Evolutionary conservation across 192 early-diverging fungal genomes (phyloP).

Genomic region (Backusella tuberculispora): DNA sequence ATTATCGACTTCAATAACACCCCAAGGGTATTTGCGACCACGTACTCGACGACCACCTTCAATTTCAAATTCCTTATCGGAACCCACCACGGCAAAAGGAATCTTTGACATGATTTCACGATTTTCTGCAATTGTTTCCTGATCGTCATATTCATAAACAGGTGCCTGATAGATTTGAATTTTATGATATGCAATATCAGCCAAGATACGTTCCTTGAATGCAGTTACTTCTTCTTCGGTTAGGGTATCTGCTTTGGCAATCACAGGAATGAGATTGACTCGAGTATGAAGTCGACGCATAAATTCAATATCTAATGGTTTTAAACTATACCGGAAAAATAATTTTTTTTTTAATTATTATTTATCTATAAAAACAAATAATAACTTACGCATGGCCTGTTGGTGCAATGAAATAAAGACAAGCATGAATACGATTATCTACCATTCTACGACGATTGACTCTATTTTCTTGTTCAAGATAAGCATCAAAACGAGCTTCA

Average conservation of each 20-base stretch:
- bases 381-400: slow-evolving; percentile 83
- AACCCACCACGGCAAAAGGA: slow-evolving; percentile 95
- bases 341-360: too few species aligned
- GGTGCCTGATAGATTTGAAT: slow-evolving; percentile 88
- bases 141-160: slow-evolving; percentile 82
- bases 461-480: slow-evolving; percentile 90
- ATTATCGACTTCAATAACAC: slow-evolving; percentile 96
- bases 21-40: slow-evolving; percentile 92
- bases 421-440: slow-evolving; percentile 94
- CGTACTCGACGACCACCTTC: slow-evolving; percentile 84
- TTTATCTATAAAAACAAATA: not conserved
- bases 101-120: slow-evolving; percentile 88
- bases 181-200: slow-evolving; percentile 80
- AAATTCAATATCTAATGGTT: slow-evolving; percentile 92
- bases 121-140: slow-evolving; percentile 79
- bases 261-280: slow-evolving; percentile 88
- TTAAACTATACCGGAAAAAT: slow-evolving; percentile 54
- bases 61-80: slow-evolving; percentile 82
- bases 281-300: slow-evolving; percentile 91
- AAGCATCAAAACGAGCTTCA: slow-evolving; percentile 93
- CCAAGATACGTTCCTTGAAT: slow-evolving; percentile 88
- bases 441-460: slow-evolving; percentile 87
- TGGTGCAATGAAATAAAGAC: slow-evolving; percentile 97
- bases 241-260: slow-evolving; percentile 91
- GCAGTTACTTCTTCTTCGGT: slow-evolving; percentile 76